Percentiles rank a stretch among this genome's conserved stretches.
These are phyloP conservation scores for Plasmodium knowlesi DNA, from an alignment of 169 alveolate genomes.

Conservation along the genomic window DNA sequence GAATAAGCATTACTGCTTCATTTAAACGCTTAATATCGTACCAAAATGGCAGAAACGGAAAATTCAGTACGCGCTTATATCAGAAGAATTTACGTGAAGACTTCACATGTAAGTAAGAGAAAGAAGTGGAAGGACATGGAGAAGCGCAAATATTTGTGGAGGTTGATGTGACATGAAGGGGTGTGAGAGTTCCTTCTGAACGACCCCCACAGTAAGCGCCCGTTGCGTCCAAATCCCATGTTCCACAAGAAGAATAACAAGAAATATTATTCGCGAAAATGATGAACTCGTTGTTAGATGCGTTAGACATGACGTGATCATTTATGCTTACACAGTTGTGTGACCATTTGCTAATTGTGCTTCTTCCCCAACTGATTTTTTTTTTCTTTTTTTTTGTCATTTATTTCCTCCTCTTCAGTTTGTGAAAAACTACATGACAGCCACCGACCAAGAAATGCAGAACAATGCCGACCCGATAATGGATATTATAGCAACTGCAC, in stretches of 20 bases:
- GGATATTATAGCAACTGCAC: conserved; percentile 74
- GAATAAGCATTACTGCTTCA: background rate
- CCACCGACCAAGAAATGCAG: conserved; percentile 74
- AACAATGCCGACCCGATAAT: conserved; percentile 73
- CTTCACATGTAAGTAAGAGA: conserved; percentile 58
- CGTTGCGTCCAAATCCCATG: background rate
- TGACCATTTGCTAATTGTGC: background rate
- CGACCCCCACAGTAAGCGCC: background rate
- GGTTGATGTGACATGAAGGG: background rate
- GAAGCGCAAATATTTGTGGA: background rate
- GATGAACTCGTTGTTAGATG: background rate
- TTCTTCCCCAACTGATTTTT: no score
- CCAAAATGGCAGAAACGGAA: conserved; percentile 67
- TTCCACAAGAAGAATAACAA: background rate
- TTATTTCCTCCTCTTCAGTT: conserved; percentile 7
- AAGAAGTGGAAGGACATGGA: background rate
- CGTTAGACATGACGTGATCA: background rate
- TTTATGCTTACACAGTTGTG: background rate
- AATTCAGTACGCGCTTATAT: conserved; percentile 43
- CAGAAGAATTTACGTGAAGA: conserved; percentile 40
- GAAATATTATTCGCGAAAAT: background rate
- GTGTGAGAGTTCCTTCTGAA: background rate
- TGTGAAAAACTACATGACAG: conserved; percentile 69
- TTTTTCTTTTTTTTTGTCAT: background rate
- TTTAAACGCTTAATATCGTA: background rate